Percentiles rank a stretch among this genome's conserved stretches.
Evolutionary conservation across 192 early-diverging fungal species (phyloP).

Genomic region (Obelidium mucronatum): DNA sequence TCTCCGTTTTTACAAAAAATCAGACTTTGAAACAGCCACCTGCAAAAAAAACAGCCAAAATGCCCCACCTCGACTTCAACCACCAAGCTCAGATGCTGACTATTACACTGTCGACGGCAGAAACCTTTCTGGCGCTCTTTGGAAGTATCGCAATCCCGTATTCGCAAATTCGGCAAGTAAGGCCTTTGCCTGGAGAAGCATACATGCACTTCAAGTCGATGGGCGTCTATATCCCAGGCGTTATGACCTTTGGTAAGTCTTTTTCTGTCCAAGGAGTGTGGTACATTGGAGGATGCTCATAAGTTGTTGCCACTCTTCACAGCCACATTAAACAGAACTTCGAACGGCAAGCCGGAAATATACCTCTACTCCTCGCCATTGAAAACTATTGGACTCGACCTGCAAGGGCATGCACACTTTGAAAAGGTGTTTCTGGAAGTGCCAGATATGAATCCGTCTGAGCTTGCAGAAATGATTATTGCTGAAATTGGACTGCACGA

Average conservation of each 20-base stretch:
- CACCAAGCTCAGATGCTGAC: background rate
- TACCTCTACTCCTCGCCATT: constrained; percentile 31
- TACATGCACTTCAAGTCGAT: constrained; percentile 28
- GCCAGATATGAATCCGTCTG: background rate
- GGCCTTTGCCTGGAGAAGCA: constrained; percentile 19
- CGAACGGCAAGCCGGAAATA: constrained; percentile 22
- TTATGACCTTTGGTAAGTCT: constrained; percentile 30
- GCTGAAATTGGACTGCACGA: constrained; percentile 9
- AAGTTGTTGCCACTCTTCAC: background rate
- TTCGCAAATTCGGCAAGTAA: constrained; percentile 11
- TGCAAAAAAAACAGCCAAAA: background rate
- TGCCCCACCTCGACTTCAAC: constrained; percentile 29
- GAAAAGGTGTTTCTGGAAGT: constrained; percentile 31
- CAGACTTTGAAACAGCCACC: too few relatives aligned
- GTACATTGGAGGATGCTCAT: background rate
- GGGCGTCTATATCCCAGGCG: constrained; percentile 33
- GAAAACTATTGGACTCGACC: constrained; percentile 21
- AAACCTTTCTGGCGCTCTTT: constrained; percentile 27
- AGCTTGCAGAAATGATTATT: constrained; percentile 12
- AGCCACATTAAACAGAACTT: constrained; percentile 25
- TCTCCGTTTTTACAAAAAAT: too few relatives aligned
- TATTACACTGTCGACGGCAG: constrained; percentile 20
- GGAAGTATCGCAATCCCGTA: constrained; percentile 24
- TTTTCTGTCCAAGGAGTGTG: background rate
- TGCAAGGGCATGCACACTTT: constrained; percentile 19